Percentiles rank a stretch among this genome's conserved stretches.
Evolutionary conservation across 1,139 yeast species (phyloP).

Genomic region (Hemisphaericaspora lyxosophila): DNA sequence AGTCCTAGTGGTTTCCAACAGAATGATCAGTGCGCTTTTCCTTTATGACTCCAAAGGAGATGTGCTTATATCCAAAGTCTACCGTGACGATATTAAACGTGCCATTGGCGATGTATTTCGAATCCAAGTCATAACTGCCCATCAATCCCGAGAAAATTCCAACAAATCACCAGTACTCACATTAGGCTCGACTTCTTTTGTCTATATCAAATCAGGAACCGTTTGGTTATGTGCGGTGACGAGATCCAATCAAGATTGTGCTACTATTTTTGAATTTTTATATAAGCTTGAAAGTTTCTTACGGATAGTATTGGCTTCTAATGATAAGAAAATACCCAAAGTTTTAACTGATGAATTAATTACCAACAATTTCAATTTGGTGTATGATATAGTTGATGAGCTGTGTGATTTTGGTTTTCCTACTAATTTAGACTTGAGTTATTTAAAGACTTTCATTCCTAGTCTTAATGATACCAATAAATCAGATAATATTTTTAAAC

Average conservation of each 20-base stretch:
- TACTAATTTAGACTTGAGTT: conserved; percentile 58
- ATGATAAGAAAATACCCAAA: conserved; percentile 8
- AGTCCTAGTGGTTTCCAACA: too few species aligned
- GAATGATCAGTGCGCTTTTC: conserved; percentile 78
- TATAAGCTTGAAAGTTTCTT: conserved; percentile 57
- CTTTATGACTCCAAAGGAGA: conserved; percentile 82
- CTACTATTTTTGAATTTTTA: conserved; percentile 75
- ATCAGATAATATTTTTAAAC: conserved; percentile 25
- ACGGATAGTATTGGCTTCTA: conserved; percentile 20
- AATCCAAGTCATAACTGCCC: conserved; percentile 75
- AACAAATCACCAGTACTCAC: conserved; percentile 82
- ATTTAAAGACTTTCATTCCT: conserved; percentile 27
- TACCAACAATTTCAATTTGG: conserved; percentile 56
- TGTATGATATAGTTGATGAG: conserved; percentile 80
- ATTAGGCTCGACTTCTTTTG: conserved; percentile 87
- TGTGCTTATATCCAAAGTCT: conserved; percentile 73
- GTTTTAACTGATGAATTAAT: conserved; percentile 30
- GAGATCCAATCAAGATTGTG: conserved; percentile 84
- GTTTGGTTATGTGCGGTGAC: conserved; percentile 86
- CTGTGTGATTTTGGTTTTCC: conserved; percentile 83
- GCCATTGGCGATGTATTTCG: conserved; percentile 88
- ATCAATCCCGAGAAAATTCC: conserved; percentile 9
- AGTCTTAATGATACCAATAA: conserved; percentile 19
- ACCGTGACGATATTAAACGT: conserved; percentile 61
- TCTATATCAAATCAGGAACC: conserved; percentile 68